Conservation (phyloP, 176 grass and related monocot species). For the Lolium rigidum region DNA sequence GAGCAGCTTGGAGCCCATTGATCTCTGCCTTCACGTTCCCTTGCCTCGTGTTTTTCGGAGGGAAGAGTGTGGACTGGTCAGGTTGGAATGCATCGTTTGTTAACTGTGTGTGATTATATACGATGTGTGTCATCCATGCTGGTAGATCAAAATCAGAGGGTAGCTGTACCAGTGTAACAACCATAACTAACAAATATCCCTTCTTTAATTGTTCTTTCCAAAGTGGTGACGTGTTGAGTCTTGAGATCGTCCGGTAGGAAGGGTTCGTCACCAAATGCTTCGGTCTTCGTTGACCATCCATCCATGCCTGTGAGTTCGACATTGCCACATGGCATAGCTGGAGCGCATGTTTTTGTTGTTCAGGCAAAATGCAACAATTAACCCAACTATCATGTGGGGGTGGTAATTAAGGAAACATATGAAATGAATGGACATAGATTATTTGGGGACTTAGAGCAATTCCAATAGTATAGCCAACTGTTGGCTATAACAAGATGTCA, state of each 20-base stretch:
- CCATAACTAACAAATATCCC: constrained; percentile 43
- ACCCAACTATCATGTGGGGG: not conserved
- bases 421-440: not conserved
- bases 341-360: not conserved
- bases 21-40: not conserved
- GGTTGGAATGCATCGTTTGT: not conserved
- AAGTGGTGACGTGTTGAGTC: not conserved
- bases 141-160: constrained; percentile 52
- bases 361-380: not conserved
- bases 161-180: constrained; percentile 49
- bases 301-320: not conserved
- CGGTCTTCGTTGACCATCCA: not conserved
- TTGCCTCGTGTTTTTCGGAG: not conserved
- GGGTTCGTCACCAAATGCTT: not conserved
- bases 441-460: too few relatives aligned
- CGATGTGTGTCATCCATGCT: not conserved
- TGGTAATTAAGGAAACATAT: not conserved
- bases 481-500: too few relatives aligned
- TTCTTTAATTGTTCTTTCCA: not conserved
- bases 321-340: not conserved
- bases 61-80: not conserved
- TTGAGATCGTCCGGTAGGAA: not conserved
- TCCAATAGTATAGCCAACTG: too few relatives aligned
- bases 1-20: not conserved
- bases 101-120: constrained; percentile 35